Conservation (phyloP, 1,284 basidiomycete species). For the Taiwanofungus camphoratus region DNA sequence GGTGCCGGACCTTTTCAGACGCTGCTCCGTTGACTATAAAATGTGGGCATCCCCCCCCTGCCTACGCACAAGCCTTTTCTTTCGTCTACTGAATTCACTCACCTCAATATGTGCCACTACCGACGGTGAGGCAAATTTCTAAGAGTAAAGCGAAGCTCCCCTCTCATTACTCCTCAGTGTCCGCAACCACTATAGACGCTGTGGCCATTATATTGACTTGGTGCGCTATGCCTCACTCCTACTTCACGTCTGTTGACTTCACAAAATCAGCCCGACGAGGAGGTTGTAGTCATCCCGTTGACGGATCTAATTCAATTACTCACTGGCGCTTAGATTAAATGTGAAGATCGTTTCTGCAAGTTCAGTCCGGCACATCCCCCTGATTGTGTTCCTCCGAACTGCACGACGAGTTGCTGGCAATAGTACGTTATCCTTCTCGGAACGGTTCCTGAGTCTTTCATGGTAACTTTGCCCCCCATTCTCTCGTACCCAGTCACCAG, state of each 20-base stretch:
- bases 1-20: conserved; percentile 18
- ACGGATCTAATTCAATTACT: conserved; percentile 13
- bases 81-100: conserved; percentile 5
- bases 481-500: conserved; percentile 43
- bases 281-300: conserved; percentile 33
- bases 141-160: conserved; percentile 7
- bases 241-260: conserved; percentile 6
- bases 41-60: conserved; percentile 11
- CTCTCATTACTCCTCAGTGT: conserved; percentile 34
- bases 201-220: conserved; percentile 50
- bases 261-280: conserved; percentile 45
- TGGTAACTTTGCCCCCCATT: conserved; percentile 8
- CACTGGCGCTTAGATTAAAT: conserved; percentile 39
- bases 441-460: conserved; percentile 11
- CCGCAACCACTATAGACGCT: conserved; percentile 48
- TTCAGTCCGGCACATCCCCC: conserved; percentile 61
- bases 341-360: conserved; percentile 59
- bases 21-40: conserved; percentile 17
- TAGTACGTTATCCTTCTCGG: conserved; percentile 46
- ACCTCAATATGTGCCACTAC: conserved; percentile 47
- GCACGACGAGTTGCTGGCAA: conserved; percentile 67
- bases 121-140: conserved; percentile 40
- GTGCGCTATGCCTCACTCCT: conserved; percentile 32
- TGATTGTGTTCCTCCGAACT: conserved; percentile 51
- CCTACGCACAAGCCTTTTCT: conserved; percentile 10